These are phyloP conservation scores for Auricularia auricula-judae DNA, from an alignment of 768 basidiomycete species.

Conservation along the genomic window DNA sequence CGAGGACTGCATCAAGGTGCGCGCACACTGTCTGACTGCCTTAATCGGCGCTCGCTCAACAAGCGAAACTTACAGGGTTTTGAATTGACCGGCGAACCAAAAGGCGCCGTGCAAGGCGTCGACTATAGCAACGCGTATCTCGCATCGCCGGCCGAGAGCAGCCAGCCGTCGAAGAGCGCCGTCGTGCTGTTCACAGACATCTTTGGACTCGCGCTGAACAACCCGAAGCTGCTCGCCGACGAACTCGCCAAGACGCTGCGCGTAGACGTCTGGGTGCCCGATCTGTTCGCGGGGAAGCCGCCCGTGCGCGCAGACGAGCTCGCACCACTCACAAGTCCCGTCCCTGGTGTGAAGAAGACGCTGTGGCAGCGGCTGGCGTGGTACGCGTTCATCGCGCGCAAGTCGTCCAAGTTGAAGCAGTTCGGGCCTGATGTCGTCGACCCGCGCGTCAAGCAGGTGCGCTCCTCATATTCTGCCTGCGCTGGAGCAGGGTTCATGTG, in stretches of 20 bases:
- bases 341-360: conserved; percentile 2
- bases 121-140: conserved; percentile 31
- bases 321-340: conserved; percentile 13
- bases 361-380: conserved; percentile 13
- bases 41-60: neutral
- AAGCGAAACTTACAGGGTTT: neutral
- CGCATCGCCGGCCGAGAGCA: conserved; percentile 17
- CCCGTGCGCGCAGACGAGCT: neutral
- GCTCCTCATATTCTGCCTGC: neutral
- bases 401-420: conserved; percentile 11
- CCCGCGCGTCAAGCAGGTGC: conserved; percentile 16
- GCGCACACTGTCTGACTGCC: neutral
- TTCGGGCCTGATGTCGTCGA: conserved; percentile 19
- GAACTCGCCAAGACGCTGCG: conserved; percentile 34
- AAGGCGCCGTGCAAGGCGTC: conserved; percentile 22
- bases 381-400: conserved; percentile 11
- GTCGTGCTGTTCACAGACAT: conserved; percentile 45
- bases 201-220: conserved; percentile 42
- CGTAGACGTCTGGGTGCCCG: conserved; percentile 58
- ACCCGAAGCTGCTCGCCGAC: conserved; percentile 49
- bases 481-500: neutral
- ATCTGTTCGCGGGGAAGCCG: conserved; percentile 43
- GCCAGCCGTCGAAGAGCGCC: conserved; percentile 20
- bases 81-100: conserved; percentile 23
- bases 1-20: neutral